phyloP scores from a whole-genome alignment of 257 asterid genomes.

The Solanum infundibuliforme region DNA sequence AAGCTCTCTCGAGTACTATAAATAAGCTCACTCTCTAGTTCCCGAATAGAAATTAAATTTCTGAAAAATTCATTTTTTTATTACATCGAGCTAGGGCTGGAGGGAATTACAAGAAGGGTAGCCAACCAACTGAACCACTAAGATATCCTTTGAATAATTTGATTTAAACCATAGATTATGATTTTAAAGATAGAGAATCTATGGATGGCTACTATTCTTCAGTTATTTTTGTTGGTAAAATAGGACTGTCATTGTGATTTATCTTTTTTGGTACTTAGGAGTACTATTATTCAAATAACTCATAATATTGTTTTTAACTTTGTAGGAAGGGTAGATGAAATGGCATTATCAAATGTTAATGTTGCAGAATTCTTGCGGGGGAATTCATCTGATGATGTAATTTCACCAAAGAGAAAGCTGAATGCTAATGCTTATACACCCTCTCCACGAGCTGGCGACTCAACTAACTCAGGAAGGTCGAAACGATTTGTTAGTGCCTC shows the following conservation, averaged over 20 bases:
- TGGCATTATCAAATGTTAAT: not conserved
- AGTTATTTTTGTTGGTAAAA: not conserved
- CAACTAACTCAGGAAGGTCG: not conserved
- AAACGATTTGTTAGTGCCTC: not conserved
- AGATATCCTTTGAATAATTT: not conserved
- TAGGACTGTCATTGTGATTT: not conserved
- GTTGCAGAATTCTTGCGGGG: not conserved
- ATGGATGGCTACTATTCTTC: not conserved
- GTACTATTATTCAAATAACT: not conserved
- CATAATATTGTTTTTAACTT: not conserved
- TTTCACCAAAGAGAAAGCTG: not conserved
- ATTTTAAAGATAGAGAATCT: not conserved
- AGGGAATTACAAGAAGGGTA: not conserved
- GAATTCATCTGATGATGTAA: not conserved
- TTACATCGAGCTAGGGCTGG: not conserved
- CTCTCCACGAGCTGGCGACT: not conserved
- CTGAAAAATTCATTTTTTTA: not conserved
- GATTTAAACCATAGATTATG: not conserved
- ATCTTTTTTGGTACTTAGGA: not conserved
- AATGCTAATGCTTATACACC: not conserved
- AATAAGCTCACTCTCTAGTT: not conserved
- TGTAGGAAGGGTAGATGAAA: conserved; percentile 3
- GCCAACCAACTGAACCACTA: too few species aligned
- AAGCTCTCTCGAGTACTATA: not conserved
- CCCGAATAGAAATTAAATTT: not conserved